Base-by-base conservation (phyloP, 768 basidiomycete genomes). In the Hygrocybe coccinea region DNA sequence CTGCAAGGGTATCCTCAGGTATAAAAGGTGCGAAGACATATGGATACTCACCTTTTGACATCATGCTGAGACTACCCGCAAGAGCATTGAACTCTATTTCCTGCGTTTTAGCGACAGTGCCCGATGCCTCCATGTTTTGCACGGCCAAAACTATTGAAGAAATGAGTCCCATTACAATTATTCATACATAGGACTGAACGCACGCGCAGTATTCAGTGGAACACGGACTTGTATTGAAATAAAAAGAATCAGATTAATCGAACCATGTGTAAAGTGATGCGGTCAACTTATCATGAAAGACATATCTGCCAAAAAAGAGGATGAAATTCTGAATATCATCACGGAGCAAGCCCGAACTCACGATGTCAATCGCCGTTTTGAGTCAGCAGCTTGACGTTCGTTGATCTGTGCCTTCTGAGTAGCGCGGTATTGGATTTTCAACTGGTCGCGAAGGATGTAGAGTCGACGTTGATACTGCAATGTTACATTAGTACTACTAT, bases 81-180 rank as follows among this genome's bases (percentile, higher is more conserved):
- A 94, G 77, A 5, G 90, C 94, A 63, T 84, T 85, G 65, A 94
- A 93, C 74, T 97, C 93, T 55, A 95, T 84, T 58, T 88, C 85
- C 64, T 93, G 87, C 36, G 86, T 82, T 60, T 81, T 84, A 2
- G 80, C 78, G 44, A 95, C 80, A 1, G 81, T 79, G 7, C 86
- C 83, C 1, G 83, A 83, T 1, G 89, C 91, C 58, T 89, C 86
- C 80, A 95, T 85, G 64, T 97, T 95, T 72, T 97, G 94, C 15
- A 95, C 87, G 1, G 94, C 91, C 48, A 95, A 75, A 12, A 94
- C 76, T 78, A 46, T 14, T 55, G 49, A 43, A 14, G 39, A 50
- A 25, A 22, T 45, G 50, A 56, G 47, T 33, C 45, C 49, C 15
- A 8, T n/a, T 9, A 44, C 33, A 29, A 36, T 46, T 29, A n/a